phyloP scores from a whole-genome alignment of 78 protist genomes.

The Monosiga brevicollis region DNA sequence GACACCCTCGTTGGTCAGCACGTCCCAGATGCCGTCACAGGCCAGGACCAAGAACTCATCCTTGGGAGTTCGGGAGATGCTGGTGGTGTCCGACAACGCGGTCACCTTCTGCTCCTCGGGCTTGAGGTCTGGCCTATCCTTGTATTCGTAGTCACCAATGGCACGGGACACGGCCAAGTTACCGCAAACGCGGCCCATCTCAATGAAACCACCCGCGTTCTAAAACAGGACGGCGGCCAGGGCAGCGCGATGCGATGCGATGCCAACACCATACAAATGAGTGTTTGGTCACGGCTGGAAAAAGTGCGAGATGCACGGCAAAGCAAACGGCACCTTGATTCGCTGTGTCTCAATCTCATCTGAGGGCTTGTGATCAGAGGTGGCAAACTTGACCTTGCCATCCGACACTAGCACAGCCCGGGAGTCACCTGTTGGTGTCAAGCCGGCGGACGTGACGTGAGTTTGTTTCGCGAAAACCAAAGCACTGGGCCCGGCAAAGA shows the following conservation, averaged over 20 bases:
- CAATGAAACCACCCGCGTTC: slow-evolving; percentile 52
- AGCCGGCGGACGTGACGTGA: too few relatives aligned
- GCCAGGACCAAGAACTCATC: slow-evolving; percentile 31
- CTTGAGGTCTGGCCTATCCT: neutral
- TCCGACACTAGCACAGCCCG: slow-evolving; percentile 25
- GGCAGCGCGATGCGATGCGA: too few relatives aligned
- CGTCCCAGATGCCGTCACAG: slow-evolving; percentile 34
- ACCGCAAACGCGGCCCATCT: slow-evolving; percentile 56
- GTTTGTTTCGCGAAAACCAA: too few relatives aligned
- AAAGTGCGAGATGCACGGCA: too few relatives aligned
- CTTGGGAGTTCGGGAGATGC: neutral
- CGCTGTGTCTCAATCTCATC: slow-evolving; percentile 9
- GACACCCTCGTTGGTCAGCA: slow-evolving; percentile 6
- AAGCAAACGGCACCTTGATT: too few relatives aligned
- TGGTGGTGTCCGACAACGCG: neutral
- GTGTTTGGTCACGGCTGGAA: too few relatives aligned
- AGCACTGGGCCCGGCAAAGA: too few relatives aligned
- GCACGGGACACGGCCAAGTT: slow-evolving; percentile 60
- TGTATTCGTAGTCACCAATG: slow-evolving; percentile 58
- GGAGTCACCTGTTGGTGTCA: too few relatives aligned
- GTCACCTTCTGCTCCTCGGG: slow-evolving; percentile 21
- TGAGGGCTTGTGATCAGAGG: slow-evolving; percentile 48
- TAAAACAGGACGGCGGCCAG: too few relatives aligned
- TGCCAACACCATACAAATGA: too few relatives aligned
- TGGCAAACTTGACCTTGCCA: slow-evolving; percentile 10